Percentiles rank a stretch among this genome's conserved stretches.
Conservation (phyloP, 192 early-diverging fungal species). For the Coemansia erecta region DNA sequence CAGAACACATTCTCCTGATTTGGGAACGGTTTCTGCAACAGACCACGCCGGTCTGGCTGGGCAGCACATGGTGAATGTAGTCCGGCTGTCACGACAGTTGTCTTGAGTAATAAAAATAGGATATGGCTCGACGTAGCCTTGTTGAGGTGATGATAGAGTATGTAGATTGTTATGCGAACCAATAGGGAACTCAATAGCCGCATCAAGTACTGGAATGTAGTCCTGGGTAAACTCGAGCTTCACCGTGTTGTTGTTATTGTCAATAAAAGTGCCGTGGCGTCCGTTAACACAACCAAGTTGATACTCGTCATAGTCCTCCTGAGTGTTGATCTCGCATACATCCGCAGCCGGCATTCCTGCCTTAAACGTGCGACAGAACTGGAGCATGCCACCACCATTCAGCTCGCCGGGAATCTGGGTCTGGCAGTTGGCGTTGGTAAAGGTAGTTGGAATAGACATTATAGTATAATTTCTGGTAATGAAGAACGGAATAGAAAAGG, state of each 20-base stretch:
- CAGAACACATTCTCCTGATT: neutral
- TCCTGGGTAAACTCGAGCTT: neutral
- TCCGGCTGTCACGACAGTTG: neutral
- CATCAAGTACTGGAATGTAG: slow-evolving; percentile 1
- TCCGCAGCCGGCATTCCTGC: neutral
- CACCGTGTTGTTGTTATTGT: slow-evolving; percentile 3
- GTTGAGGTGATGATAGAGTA: neutral
- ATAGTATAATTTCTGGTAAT: neutral
- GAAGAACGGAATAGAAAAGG: neutral
- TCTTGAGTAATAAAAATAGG: neutral
- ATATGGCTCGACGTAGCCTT: neutral
- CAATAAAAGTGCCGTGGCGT: neutral
- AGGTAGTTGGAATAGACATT: slow-evolving; percentile 3
- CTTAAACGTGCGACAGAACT: slow-evolving; percentile 1
- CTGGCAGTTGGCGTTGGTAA: slow-evolving; percentile 7
- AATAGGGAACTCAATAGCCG: slow-evolving; percentile 1
- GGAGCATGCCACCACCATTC: slow-evolving; percentile 4
- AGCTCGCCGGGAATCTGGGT: neutral
- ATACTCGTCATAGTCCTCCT: slow-evolving; percentile 2
- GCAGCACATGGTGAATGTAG: neutral
- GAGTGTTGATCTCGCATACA: neutral
- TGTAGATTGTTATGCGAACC: slow-evolving; percentile 1
- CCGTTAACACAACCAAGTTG: neutral
- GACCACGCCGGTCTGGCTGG: neutral
- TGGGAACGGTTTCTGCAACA: neutral